Conservation (phyloP, 352 stramenopile species). For the Aphanomyces astaci region DNA sequence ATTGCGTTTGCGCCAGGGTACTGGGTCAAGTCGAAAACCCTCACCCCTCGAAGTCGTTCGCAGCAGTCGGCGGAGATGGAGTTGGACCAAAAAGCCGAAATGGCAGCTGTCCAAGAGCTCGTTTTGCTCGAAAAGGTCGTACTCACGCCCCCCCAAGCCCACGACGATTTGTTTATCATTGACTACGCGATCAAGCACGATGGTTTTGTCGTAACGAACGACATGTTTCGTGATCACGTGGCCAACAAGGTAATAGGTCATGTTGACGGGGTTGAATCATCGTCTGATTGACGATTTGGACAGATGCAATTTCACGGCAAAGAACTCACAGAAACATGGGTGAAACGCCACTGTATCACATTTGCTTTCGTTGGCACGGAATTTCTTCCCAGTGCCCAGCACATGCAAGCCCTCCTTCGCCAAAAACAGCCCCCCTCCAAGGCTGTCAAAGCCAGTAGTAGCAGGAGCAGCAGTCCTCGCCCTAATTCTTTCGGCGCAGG, state of each 20-base stretch:
- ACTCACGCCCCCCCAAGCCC: constrained; percentile 64
- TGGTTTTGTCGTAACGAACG: constrained; percentile 86
- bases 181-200: constrained; percentile 84
- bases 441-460: neutral
- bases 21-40: constrained; percentile 36
- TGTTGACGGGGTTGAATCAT: too few relatives aligned
- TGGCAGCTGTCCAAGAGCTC: constrained; percentile 34
- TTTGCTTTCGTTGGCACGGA: constrained; percentile 87
- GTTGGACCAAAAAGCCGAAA: constrained; percentile 12
- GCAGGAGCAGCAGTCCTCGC: neutral
- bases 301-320: constrained; percentile 31
- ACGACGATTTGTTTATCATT: constrained; percentile 90
- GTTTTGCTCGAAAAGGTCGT: constrained; percentile 60
- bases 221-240: constrained; percentile 87
- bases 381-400: constrained; percentile 77
- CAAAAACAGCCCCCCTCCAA: neutral
- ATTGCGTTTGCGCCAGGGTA: constrained; percentile 77
- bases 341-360: constrained; percentile 63
- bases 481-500: neutral
- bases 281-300: too few relatives aligned
- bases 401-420: constrained; percentile 10
- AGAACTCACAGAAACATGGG: constrained; percentile 47
- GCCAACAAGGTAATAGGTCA: constrained; percentile 44
- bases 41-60: neutral
- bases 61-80: constrained; percentile 27